Conservation (phyloP, 177 flowering plant genomes). For the Vitis hybrid region DNA sequence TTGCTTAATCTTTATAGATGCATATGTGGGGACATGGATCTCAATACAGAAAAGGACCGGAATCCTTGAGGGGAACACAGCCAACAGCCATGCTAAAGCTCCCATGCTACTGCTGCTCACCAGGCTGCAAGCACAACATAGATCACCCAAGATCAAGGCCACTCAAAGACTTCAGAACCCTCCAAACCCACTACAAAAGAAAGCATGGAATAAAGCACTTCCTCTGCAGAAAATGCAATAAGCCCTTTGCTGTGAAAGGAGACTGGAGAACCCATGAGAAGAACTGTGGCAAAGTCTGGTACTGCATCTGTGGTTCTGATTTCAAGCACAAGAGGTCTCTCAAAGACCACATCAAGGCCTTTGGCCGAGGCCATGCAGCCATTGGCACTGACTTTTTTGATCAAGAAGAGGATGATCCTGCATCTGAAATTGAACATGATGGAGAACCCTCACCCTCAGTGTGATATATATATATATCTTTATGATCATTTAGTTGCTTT, state of each 20-base stretch:
- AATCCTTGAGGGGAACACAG: conserved; percentile 40
- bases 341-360: conserved; percentile 40
- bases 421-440: conserved; percentile 24
- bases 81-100: conserved; percentile 42
- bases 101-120: conserved; percentile 52
- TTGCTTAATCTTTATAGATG: conserved; percentile 32
- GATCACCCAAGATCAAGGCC: conserved; percentile 52
- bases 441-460: neutral
- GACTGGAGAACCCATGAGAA: conserved; percentile 58
- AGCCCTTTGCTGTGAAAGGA: conserved; percentile 42
- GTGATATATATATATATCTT: neutral
- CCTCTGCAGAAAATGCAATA: conserved; percentile 45
- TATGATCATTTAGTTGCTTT: no score
- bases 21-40: conserved; percentile 74
- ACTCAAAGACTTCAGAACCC: conserved; percentile 54
- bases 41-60: conserved; percentile 55
- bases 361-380: conserved; percentile 38
- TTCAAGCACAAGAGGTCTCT: conserved; percentile 49
- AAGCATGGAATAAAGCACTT: conserved; percentile 55
- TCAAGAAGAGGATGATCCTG: conserved; percentile 23
- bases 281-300: conserved; percentile 45
- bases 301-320: conserved; percentile 44
- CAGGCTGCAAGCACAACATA: conserved; percentile 53
- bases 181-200: conserved; percentile 59
- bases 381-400: conserved; percentile 11